Base-by-base conservation (phyloP, 2,329 filamentous ascomycete genomes). In the Coniochaeta sp. region DNA sequence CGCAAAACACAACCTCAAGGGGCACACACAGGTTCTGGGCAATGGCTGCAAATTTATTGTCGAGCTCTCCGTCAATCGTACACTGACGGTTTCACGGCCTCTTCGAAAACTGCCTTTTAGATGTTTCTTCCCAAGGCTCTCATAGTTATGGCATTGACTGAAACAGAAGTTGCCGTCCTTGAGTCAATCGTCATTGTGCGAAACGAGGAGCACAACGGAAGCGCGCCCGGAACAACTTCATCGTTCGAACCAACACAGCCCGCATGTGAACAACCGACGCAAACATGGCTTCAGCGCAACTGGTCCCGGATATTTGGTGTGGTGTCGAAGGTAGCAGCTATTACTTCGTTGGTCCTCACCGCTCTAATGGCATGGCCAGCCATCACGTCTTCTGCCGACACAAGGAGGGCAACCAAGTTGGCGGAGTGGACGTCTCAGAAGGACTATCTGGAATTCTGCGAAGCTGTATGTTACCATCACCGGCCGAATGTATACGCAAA, bases 341-440 rank as follows among this genome's bases (percentile, higher is more conserved):
- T 52, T n/a, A 16, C 26, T 6, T 52, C 47, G 11, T 31, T 52
- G 22, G 17, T 52, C 1, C 47, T 52, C 16, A 52, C 47, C 14
- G 47, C 47, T 11, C 12, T 52, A 24, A 52, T 52, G 47, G 47
- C 47, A 12, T 60, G 59, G 60, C 54, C 62, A 1, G 52, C 60
- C 7, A 26, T 62, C 4, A 24, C 58, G 6, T 60, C 62, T 9
- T 60, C 60, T 5, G 34, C 33, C 26, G 62, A 61, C 55, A 52
- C 60, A 12, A 60, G 28, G 40, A 52, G 22, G 34, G 60, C 60
- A 17, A 58, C 36, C 14, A 16, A 36, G 33, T n/a, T 64, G n/a
- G 60, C 60, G 16, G n/a, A 60, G 12, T 64, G 62, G 62, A 61
- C 58, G 24, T 59, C 60, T 24, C 36, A 36, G 40, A 63, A 63